phyloP scores from a whole-genome alignment of 805 yeast genomes.

The Ogataea parapolymorpha region DNA sequence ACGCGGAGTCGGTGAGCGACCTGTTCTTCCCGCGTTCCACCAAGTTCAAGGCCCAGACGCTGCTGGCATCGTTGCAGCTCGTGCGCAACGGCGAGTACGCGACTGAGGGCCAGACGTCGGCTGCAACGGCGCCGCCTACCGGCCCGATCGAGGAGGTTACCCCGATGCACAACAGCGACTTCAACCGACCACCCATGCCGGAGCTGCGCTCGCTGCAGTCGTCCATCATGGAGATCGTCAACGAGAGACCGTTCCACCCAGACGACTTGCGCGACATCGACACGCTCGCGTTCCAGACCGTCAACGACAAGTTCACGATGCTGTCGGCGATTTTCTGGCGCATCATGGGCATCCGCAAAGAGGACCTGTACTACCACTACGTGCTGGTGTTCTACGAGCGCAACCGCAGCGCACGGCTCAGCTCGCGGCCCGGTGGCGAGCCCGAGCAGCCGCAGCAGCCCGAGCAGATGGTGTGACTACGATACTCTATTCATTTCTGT shows the following conservation, averaged over 20 bases:
- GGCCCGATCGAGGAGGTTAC: conserved; percentile 2
- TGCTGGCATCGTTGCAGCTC: conserved; percentile 22
- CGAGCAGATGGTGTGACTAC: conserved; percentile 9
- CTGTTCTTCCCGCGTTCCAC: conserved; percentile 25
- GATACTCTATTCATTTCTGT: background rate
- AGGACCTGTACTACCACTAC: conserved; percentile 51
- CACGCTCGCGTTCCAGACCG: conserved; percentile 38
- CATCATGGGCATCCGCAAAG: conserved; percentile 50
- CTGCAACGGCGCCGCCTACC: conserved; percentile 7
- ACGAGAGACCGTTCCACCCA: conserved; percentile 39
- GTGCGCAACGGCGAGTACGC: conserved; percentile 16
- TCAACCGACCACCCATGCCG: conserved; percentile 28
- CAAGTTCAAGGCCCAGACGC: conserved; percentile 25
- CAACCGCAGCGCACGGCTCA: conserved; percentile 23
- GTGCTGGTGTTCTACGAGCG: conserved; percentile 37
- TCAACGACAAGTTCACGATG: conserved; percentile 29
- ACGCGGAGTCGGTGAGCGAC: conserved; percentile 18
- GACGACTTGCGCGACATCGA: conserved; percentile 44
- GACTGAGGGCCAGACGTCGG: conserved; percentile 1
- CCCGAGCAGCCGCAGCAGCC: background rate
- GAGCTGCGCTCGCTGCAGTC: conserved; percentile 21
- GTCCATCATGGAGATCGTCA: conserved; percentile 24
- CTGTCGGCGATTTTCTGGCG: conserved; percentile 44
- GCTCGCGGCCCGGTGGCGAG: background rate
- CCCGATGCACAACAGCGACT: conserved; percentile 12